phyloP scores from a whole-genome alignment of 2,329 filamentous ascomycete genomes.

The Stachybotrys chlorohalonatus region DNA sequence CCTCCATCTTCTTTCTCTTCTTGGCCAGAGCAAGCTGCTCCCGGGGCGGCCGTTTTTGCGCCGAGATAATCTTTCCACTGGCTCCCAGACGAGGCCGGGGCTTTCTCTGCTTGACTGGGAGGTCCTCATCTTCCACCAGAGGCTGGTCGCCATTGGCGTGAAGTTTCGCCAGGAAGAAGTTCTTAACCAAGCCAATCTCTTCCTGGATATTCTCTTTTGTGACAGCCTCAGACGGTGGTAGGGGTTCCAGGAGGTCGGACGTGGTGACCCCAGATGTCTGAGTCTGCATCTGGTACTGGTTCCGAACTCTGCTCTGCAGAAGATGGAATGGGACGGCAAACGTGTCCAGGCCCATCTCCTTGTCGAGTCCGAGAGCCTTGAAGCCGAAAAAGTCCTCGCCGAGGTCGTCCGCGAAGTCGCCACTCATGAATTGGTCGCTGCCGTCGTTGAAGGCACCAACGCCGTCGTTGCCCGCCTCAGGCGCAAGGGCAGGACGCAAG shows the following conservation, averaged over 20 bases:
- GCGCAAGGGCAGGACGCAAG: conserved; percentile 73
- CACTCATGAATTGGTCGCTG: conserved; percentile 91
- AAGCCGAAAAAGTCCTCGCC: conserved; percentile 99
- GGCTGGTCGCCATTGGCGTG: conserved; percentile 73
- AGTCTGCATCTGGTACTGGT: conserved; percentile 70
- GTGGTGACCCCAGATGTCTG: conserved; percentile 49
- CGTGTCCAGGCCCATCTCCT: conserved; percentile 79
- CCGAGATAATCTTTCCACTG: conserved; percentile 79
- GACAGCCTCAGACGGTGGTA: conserved; percentile 66
- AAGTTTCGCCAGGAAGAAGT: conserved; percentile 86
- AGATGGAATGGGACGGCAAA: conserved; percentile 90
- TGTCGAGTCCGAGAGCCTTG: conserved; percentile 85
- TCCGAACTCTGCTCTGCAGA: conserved; percentile 83
- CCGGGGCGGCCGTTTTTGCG: conserved; percentile 72
- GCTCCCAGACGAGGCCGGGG: conserved; percentile 56
- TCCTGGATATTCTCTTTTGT: conserved; percentile 67
- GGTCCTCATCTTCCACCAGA: conserved; percentile 86
- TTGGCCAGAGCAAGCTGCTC: conserved; percentile 78
- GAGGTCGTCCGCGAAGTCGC: conserved; percentile 95
- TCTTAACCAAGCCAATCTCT: conserved; percentile 80
- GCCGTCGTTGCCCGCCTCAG: conserved; percentile 70
- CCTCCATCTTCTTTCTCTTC: conserved; percentile 77
- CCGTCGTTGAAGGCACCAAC: conserved; percentile 91
- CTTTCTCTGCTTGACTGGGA: conserved; percentile 83
- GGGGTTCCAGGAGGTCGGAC: conserved; percentile 55